Percentiles rank a stretch among this genome's conserved stretches.
phyloP scores from a whole-genome alignment of 1,139 yeast species.

The Hemisphaericaspora lyxosophila region DNA sequence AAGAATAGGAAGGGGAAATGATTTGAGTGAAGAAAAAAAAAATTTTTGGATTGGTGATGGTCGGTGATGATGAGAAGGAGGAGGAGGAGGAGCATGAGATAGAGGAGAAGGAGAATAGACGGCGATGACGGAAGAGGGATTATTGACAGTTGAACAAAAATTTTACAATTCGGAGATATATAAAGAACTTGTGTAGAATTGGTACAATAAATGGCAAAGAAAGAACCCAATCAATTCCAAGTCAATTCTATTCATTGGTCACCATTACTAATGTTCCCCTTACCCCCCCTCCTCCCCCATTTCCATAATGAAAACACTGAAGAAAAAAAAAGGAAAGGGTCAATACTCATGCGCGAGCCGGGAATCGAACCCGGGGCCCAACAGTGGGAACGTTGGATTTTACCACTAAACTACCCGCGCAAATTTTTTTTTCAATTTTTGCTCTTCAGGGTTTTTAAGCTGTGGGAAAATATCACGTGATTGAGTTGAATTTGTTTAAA shows the following conservation, averaged over 20 bases:
- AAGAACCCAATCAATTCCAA: too few relatives aligned
- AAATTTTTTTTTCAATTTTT: background rate
- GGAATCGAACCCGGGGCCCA: conserved; percentile 17
- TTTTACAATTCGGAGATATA: too few relatives aligned
- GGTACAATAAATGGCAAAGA: too few relatives aligned
- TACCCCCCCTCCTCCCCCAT: background rate
- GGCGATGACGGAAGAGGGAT: too few relatives aligned
- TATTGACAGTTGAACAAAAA: conserved; percentile 6
- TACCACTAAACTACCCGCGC: conserved; percentile 12
- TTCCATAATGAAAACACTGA: background rate
- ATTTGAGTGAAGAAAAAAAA: background rate
- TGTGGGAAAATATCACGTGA: background rate
- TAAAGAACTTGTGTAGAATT: too few relatives aligned
- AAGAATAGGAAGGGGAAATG: too few relatives aligned
- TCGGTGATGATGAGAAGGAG: conserved; percentile 7
- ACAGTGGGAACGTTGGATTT: conserved; percentile 12
- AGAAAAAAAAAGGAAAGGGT: conserved; percentile 3
- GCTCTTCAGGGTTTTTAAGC: background rate
- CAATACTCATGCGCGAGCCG: conserved; percentile 8
- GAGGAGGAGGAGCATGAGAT: conserved; percentile 5
- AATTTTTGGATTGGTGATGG: background rate
- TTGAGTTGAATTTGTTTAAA: background rate
- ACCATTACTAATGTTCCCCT: too few relatives aligned
- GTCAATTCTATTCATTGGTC: too few relatives aligned
- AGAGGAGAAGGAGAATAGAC: too few relatives aligned